A percentile compares a stretch with the other conserved stretches of the same genome.
phyloP scores from a whole-genome alignment of 2,329 filamentous ascomycete genomes.

The Phaeosphaeriaceae sp. region DNA sequence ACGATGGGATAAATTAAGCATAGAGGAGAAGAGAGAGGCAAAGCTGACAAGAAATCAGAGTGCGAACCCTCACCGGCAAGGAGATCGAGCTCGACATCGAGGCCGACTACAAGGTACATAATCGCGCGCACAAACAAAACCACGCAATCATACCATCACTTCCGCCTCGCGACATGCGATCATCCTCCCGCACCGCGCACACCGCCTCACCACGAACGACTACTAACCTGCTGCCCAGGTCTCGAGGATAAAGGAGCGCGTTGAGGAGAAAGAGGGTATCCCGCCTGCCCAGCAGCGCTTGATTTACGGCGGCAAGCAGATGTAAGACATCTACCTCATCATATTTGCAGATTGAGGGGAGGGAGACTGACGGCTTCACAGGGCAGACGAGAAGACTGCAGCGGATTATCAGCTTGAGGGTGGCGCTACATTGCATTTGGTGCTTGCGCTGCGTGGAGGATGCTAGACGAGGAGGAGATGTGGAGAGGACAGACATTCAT shows the following conservation, averaged over 20 bases:
- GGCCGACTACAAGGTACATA: slow-evolving; percentile 82
- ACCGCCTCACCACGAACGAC: too few species aligned
- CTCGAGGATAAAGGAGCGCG: slow-evolving; percentile 95
- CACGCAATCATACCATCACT: too few species aligned
- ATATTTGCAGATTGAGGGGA: neutral
- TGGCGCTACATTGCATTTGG: slow-evolving; percentile 92
- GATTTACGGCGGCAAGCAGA: slow-evolving; percentile 97
- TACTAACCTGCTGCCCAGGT: too few species aligned
- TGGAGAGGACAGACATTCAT: neutral
- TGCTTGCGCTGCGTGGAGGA: slow-evolving; percentile 90
- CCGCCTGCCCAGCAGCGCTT: slow-evolving; percentile 95
- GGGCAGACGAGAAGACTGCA: slow-evolving; percentile 94
- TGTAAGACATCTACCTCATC: slow-evolving; percentile 61
- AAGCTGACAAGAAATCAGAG: slow-evolving; percentile 63
- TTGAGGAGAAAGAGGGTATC: slow-evolving; percentile 99
- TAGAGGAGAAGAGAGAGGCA: neutral
- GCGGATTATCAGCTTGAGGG: slow-evolving; percentile 89
- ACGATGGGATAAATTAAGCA: neutral
- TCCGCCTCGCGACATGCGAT: too few species aligned
- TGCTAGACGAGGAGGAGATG: slow-evolving; percentile 16
- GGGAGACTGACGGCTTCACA: slow-evolving; percentile 48
- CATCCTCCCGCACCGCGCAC: too few species aligned
- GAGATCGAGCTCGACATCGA: slow-evolving; percentile 99
- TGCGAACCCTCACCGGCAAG: slow-evolving; percentile 96
- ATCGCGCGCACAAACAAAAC: neutral